These are phyloP conservation scores for Fusarium agapanthi DNA, from an alignment of 2,329 filamentous ascomycete species.

Conservation along the genomic window DNA sequence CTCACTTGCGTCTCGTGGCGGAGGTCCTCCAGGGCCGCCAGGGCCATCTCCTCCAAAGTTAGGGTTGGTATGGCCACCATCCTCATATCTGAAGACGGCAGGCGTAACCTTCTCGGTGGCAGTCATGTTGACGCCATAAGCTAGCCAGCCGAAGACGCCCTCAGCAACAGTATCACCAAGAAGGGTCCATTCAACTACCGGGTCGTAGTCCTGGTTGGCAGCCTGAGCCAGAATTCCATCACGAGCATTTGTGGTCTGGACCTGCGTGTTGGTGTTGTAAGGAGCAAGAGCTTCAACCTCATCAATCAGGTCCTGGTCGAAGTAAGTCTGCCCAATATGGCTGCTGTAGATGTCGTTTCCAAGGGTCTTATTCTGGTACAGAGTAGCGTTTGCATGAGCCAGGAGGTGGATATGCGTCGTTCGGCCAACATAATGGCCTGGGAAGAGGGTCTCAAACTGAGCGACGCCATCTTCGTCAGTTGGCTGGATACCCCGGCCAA, in stretches of 20 bases:
- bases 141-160: constrained; percentile 64
- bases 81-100: constrained; percentile 4
- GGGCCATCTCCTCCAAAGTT: not conserved
- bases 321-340: constrained; percentile 71
- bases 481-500: constrained; percentile 49
- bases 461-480: constrained; percentile 54
- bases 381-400: constrained; percentile 50
- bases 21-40: not conserved
- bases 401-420: constrained; percentile 58
- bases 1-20: not conserved
- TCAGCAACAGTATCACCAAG: constrained; percentile 62
- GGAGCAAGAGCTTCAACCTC: constrained; percentile 59
- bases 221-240: constrained; percentile 42
- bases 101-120: not conserved
- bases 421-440: constrained; percentile 55
- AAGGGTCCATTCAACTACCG: constrained; percentile 65
- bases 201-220: constrained; percentile 65
- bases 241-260: constrained; percentile 31
- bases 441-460: constrained; percentile 54
- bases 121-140: constrained; percentile 56
- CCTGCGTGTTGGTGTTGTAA: constrained; percentile 56
- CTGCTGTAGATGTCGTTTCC: constrained; percentile 52
- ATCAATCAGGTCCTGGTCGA: constrained; percentile 65
- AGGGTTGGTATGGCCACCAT: constrained; percentile 5
- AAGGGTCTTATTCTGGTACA: constrained; percentile 46